phyloP scores from a whole-genome alignment of 169 alveolate genomes.

The Neospora caninum region DNA sequence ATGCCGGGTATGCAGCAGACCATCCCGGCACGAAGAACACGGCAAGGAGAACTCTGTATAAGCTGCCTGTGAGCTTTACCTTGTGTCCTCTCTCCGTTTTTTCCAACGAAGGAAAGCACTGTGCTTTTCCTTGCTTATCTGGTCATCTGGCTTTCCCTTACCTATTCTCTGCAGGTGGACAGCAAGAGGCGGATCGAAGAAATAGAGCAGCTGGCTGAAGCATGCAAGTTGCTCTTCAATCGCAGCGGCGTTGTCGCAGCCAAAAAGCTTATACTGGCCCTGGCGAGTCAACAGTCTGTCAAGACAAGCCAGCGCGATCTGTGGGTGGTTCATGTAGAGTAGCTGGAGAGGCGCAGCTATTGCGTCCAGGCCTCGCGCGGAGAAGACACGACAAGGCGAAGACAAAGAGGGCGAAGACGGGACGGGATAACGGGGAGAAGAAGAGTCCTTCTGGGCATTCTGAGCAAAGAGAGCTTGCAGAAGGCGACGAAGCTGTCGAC shows the following conservation, averaged over 20 bases:
- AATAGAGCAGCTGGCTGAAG: conserved; percentile 46
- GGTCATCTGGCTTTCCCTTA: not conserved
- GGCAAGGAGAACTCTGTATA: too few species aligned
- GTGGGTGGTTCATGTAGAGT: conserved; percentile 31
- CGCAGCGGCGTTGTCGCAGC: conserved; percentile 44
- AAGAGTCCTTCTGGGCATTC: not conserved
- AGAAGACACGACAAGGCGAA: not conserved
- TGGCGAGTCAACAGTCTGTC: conserved; percentile 37
- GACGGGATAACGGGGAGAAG: not conserved
- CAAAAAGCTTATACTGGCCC: conserved; percentile 46
- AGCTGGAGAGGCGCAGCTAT: conserved; percentile 54
- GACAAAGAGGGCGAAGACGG: not conserved
- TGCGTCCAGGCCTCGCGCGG: conserved; percentile 64
- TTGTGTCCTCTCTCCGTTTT: too few species aligned
- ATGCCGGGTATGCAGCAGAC: too few species aligned
- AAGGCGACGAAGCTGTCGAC: conserved; percentile 41
- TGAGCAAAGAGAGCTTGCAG: conserved; percentile 42
- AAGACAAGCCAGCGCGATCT: conserved; percentile 50
- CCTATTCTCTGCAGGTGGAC: conserved; percentile 54
- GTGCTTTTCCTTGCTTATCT: too few species aligned
- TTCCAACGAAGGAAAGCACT: too few species aligned
- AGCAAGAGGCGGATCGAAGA: conserved; percentile 56
- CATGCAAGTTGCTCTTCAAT: conserved; percentile 40
- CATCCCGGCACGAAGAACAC: too few species aligned
- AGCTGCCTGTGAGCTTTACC: too few species aligned